A percentile compares a stretch with the other conserved stretches of the same genome.
Evolutionary conservation across 345 rosid genomes (phyloP).

Genomic region (Arabidopsis thaliana): DNA sequence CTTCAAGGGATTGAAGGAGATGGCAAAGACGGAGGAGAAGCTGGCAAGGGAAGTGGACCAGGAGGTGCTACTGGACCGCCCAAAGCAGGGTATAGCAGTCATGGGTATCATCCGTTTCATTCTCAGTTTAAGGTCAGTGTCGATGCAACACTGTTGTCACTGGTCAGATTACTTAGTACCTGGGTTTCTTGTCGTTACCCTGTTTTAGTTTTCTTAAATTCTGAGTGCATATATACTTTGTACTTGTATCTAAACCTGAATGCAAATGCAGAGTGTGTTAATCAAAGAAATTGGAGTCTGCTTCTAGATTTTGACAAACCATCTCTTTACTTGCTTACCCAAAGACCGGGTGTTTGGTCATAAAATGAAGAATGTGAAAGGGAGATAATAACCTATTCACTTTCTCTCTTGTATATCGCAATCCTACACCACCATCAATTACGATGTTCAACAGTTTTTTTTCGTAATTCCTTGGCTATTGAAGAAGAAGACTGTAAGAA

Average conservation of each 20-base stretch:
- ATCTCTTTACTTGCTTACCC: constrained; percentile 7
- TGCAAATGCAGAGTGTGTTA: constrained; percentile 41
- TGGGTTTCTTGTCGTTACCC: constrained; percentile 36
- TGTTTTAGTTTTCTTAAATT: constrained; percentile 20
- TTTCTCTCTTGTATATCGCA: constrained; percentile 22
- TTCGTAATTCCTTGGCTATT: constrained; percentile 12
- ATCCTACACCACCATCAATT: constrained; percentile 1
- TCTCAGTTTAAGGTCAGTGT: constrained; percentile 99
- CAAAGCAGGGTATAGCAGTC: constrained; percentile 82
- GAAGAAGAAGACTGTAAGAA: constrained; percentile 25
- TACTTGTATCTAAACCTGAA: constrained; percentile 47
- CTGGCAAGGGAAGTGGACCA: constrained; percentile 52
- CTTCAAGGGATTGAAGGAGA: constrained; percentile 55
- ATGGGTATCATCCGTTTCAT: constrained; percentile 93
- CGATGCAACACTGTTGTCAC: constrained; percentile 49
- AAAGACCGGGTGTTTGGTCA: constrained; percentile 21
- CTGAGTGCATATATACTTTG: constrained; percentile 36
- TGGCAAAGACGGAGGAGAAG: constrained; percentile 63
- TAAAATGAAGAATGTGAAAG: constrained; percentile 33
- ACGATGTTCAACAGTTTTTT: background rate
- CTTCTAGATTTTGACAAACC: constrained; percentile 25
- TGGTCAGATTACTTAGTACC: constrained; percentile 40
- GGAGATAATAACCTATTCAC: constrained; percentile 15
- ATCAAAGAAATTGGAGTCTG: constrained; percentile 27
- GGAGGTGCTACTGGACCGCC: constrained; percentile 53